phyloP scores from a whole-genome alignment of 495 filamentous ascomycete species.

The Cudoniella acicularis region DNA sequence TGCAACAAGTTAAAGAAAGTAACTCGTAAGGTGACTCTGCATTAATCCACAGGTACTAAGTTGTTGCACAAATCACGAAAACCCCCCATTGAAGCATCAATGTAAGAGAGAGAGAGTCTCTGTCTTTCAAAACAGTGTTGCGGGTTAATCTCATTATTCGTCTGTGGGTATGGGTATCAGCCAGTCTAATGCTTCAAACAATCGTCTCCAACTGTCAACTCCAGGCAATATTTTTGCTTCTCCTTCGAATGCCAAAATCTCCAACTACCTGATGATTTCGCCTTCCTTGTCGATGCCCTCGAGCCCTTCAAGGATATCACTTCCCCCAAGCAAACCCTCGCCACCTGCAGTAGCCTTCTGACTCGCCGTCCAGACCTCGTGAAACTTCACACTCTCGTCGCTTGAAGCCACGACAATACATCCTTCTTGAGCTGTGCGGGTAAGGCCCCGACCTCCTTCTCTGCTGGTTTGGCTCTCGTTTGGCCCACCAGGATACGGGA shows the following conservation, averaged over 20 bases:
- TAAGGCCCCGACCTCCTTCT: slow-evolving; percentile 25
- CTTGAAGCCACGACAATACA: slow-evolving; percentile 94
- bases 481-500: slow-evolving; percentile 63
- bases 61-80: too few relatives aligned
- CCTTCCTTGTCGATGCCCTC: slow-evolving; percentile 83
- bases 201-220: neutral
- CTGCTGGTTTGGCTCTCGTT: slow-evolving; percentile 31
- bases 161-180: neutral
- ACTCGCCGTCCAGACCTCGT: slow-evolving; percentile 82
- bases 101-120: too few relatives aligned
- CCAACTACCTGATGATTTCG: slow-evolving; percentile 46
- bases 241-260: neutral
- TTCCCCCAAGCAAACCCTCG: slow-evolving; percentile 73
- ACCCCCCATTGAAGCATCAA: too few relatives aligned
- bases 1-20: too few relatives aligned
- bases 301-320: slow-evolving; percentile 79
- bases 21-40: too few relatives aligned
- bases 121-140: too few relatives aligned
- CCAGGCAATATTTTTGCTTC: neutral
- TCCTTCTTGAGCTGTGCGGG: slow-evolving; percentile 70
- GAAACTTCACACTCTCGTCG: slow-evolving; percentile 92
- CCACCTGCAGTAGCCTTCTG: slow-evolving; percentile 52
- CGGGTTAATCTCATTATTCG: neutral
- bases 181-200: neutral
- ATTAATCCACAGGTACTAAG: too few relatives aligned